Conservation (phyloP, 148 eudicot genomes). For the Nyssa sinensis region DNA sequence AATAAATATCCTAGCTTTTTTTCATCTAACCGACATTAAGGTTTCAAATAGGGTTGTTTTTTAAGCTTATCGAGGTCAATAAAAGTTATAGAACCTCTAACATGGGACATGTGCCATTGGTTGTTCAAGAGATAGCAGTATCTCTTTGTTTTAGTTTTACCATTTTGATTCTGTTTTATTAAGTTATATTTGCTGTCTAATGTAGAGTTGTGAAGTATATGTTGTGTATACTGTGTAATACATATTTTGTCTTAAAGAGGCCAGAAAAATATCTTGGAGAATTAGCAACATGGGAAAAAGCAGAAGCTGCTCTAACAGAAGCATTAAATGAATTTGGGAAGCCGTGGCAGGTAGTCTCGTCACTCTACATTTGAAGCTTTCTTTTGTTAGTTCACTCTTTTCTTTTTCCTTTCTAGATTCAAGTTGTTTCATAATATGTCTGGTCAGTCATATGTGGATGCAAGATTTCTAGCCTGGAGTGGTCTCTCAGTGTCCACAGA, state of each 20-base stretch:
- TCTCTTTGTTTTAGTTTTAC: no score
- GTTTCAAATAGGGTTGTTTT: neutral
- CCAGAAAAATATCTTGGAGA: slow-evolving; percentile 97
- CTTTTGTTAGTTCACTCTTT: neutral
- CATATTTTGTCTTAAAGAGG: slow-evolving; percentile 49
- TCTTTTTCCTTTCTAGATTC: no score
- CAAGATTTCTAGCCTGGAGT: neutral
- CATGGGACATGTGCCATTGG: neutral
- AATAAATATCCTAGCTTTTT: neutral
- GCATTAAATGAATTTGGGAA: slow-evolving; percentile 88
- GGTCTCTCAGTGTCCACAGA: neutral
- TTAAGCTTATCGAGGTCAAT: neutral
- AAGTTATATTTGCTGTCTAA: no score
- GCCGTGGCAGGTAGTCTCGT: slow-evolving; percentile 97
- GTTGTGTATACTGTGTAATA: neutral
- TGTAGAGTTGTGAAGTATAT: no score
- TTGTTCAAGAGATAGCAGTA: neutral
- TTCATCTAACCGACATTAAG: neutral
- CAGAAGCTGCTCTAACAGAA: slow-evolving; percentile 87
- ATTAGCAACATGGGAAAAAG: slow-evolving; percentile 76
- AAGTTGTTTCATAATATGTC: neutral
- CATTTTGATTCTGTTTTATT: no score
- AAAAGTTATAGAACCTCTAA: neutral
- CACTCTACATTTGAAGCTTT: neutral
- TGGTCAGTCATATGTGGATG: neutral